Evolutionary conservation across 768 basidiomycete genomes (phyloP), one percentile per base, ranked within the genome.

Genomic region (Suillus subalutaceus): DNA sequence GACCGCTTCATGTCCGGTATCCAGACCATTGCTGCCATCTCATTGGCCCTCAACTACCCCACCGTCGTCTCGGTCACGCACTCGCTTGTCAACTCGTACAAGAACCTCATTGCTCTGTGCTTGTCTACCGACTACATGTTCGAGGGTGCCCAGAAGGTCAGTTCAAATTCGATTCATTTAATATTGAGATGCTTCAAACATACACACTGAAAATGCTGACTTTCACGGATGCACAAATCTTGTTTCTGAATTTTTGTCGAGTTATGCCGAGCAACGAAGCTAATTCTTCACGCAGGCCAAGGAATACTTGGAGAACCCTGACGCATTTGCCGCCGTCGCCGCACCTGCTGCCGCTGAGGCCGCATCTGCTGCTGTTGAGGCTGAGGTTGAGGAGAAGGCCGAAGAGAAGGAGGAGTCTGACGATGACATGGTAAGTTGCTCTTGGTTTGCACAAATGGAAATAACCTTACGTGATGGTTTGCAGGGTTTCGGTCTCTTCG

Each of bases 61-160:
- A 99, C 97, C 63, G 81, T 99, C 71, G 96, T 91, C 70, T 98
- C 97, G 52, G 90, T 99, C 71, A 81, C 86, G 55, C 97, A 99
- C 87, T 92, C 94, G 38, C 88, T 99, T 67, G 94, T 99, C 86
- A 98, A 98, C 84, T 88, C 96, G 53, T 99, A 98, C 92, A 99
- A 99, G 90, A 99, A 99, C 86, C 81, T 99, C 69, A 81, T 99
- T 69, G 92, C 94, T 46, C 79, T 99, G 71, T 90, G 94, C 52
- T 81, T 98, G 65, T 89, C 85, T 56, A 98, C 97, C 67, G 96
- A 99, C 56, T 96, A 96, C 88, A 87, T 90, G 63, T 98, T 98
- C 79, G 94, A 96, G 75, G 96, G 90, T 67, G 86, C 92, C 65
- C 94, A 94, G 77, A 93, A 97, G 92, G 95, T 94, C 67, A 73